Conservation (phyloP, 768 basidiomycete genomes). For the Pleurotus pulmonarius region DNA sequence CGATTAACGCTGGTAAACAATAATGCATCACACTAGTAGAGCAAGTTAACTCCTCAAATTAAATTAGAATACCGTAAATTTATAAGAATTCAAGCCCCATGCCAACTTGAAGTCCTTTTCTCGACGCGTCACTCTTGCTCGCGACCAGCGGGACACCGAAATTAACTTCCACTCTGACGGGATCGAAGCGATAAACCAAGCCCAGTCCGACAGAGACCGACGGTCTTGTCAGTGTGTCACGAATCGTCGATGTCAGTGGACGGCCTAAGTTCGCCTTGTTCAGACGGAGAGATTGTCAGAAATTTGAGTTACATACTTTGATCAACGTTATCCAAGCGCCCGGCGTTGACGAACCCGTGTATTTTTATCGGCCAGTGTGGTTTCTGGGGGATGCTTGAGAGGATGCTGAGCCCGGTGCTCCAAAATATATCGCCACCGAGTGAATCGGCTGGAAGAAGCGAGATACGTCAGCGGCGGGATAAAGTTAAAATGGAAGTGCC, state of each 20-base stretch:
- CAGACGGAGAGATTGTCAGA: no score
- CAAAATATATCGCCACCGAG: slow-evolving; percentile 82
- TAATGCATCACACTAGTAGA: no score
- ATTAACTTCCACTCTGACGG: slow-evolving; percentile 84
- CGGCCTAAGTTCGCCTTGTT: slow-evolving; percentile 21
- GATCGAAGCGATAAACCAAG: slow-evolving; percentile 78
- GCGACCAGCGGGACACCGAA: slow-evolving; percentile 80
- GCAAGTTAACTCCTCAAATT: no score
- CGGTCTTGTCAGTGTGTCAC: slow-evolving; percentile 43
- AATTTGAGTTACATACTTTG: slow-evolving; percentile 37
- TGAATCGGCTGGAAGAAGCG: slow-evolving; percentile 58
- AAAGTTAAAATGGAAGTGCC: slow-evolving; percentile 16
- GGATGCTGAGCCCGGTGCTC: slow-evolving; percentile 70
- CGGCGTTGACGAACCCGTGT: slow-evolving; percentile 80
- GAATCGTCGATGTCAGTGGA: slow-evolving; percentile 35
- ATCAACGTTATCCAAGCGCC: slow-evolving; percentile 62
- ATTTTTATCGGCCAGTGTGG: slow-evolving; percentile 83
- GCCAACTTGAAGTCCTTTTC: slow-evolving; percentile 77
- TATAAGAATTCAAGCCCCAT: slow-evolving; percentile 78
- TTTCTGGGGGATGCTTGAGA: slow-evolving; percentile 69
- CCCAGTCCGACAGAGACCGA: slow-evolving; percentile 82
- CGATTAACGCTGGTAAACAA: no score
- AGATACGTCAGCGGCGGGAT: not conserved
- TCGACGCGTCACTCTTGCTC: slow-evolving; percentile 58
- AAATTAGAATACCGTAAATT: not conserved